phyloP scores from a whole-genome alignment of 208 protist genomes.

The Leptomonas pyrrhocoris region DNA sequence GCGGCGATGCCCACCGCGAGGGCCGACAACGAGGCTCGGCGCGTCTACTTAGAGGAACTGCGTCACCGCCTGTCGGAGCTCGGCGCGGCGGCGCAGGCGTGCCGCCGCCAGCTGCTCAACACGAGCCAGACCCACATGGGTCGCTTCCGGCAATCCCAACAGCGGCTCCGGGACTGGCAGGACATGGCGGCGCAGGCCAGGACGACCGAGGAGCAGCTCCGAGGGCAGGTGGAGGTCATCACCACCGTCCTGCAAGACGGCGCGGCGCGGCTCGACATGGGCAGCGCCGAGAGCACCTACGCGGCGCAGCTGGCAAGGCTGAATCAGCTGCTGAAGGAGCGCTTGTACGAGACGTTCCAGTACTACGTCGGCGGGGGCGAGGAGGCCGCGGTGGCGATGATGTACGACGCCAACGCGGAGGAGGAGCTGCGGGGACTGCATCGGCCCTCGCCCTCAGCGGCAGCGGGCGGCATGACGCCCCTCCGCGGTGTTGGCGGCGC shows the following conservation, averaged over 20 bases:
- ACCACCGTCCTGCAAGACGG: conserved; percentile 34
- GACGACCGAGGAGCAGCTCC: conserved; percentile 36
- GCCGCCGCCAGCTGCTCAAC: conserved; percentile 28
- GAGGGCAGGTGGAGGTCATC: conserved; percentile 40
- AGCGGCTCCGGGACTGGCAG: conserved; percentile 67
- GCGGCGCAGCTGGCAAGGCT: conserved; percentile 35
- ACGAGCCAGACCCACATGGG: conserved; percentile 35
- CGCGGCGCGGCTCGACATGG: conserved; percentile 35
- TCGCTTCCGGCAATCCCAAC: conserved; percentile 49
- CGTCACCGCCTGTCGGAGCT: conserved; percentile 33
- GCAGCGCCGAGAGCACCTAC: conserved; percentile 19
- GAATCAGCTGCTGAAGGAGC: conserved; percentile 41
- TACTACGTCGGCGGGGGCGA: conserved; percentile 33
- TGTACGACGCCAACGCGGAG: conserved; percentile 27
- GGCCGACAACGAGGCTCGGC: background rate
- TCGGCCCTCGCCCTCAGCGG: conserved; percentile 18
- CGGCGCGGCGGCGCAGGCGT: conserved; percentile 9
- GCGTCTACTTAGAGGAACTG: conserved; percentile 25
- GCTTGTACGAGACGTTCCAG: conserved; percentile 42
- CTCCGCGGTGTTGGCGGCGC: background rate
- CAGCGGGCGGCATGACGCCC: conserved; percentile 14
- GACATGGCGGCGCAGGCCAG: conserved; percentile 39
- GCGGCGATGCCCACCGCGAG: background rate
- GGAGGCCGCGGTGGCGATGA: conserved; percentile 12
- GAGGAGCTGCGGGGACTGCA: conserved; percentile 33